Evolutionary conservation across 2,329 filamentous ascomycete species (phyloP), one percentile per base, ranked within the genome.

Genomic region (Cytospora leucostoma): DNA sequence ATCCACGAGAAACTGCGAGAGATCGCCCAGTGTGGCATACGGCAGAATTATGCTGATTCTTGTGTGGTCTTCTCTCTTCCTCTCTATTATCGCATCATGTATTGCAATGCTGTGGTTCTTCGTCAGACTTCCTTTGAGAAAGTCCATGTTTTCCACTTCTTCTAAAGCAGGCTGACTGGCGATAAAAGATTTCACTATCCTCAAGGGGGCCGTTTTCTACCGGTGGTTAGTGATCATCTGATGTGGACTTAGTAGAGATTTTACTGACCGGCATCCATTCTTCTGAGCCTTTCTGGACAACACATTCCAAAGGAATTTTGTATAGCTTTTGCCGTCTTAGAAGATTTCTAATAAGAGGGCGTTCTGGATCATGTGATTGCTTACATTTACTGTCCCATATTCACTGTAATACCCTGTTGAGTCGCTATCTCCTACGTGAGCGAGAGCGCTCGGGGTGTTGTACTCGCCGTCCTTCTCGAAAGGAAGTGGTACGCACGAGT

Each of bases 61-160:
- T 4, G 51, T 50, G 38, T 59, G 47, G n/a, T 56, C 59, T 34
- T 56, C 58, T 27, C 47, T 33, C 12, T 11, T 59, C 37, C 59
- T 50, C 49, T 61, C 62, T 15, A 66, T 57, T 19, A 63, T 61
- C 1, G 62, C 62, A 17, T 66, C 61, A 27, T 66, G 65, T 19
- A 65, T 55, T 2, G 62, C 57, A 12, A 65, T 66, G 37, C 44
- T 61, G 1, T 34, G 37, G 15, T 59, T 53, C 8, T n/a, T 33
- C 7, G 38, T 55, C 21, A 63, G 62, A 10, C 55, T 62, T 33
- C 59, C 56, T 21, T 66, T 66, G 2, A 66, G 59, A 15, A 60
- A 54, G 13, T 49, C 51, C 59, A 66, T 64, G 12, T 66, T 66
- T 10, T 51, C 56, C 1, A 54, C 65, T 32, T 66, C 65, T n/a